A percentile compares a stretch with the other conserved stretches of the same genome.
These are phyloP conservation scores for Cubamyces sp. DNA, from an alignment of 768 basidiomycete species.

Conservation along the genomic window DNA sequence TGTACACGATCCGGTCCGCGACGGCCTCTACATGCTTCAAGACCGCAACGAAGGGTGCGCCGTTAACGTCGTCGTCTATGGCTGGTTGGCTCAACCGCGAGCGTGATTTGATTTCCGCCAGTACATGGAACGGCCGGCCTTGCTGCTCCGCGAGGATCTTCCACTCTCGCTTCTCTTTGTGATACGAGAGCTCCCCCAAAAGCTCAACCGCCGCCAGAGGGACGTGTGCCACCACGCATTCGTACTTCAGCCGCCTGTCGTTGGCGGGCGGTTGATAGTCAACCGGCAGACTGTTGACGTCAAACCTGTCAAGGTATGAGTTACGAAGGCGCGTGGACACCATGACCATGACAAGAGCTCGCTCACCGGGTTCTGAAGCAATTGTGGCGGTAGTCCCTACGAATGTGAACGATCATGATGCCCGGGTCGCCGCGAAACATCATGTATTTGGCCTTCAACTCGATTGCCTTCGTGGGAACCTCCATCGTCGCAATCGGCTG, in stretches of 20 bases:
- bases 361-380: not conserved
- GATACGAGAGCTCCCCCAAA: conserved; percentile 46
- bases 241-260: conserved; percentile 44
- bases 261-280: conserved; percentile 46
- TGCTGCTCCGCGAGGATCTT: conserved; percentile 39
- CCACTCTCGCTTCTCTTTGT: conserved; percentile 44
- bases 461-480: conserved; percentile 54
- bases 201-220: conserved; percentile 48
- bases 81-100: conserved; percentile 39
- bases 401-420: conserved; percentile 59
- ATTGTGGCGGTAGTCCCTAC: conserved; percentile 37
- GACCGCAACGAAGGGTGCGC: conserved; percentile 45
- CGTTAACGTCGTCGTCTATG: conserved; percentile 44
- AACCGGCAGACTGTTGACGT: conserved; percentile 42
- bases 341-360: not conserved
- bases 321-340: not conserved
- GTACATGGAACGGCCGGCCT: conserved; percentile 45
- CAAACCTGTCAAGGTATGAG: conserved; percentile 7
- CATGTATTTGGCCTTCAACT: conserved; percentile 66
- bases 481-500: conserved; percentile 46
- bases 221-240: conserved; percentile 47
- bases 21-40: conserved; percentile 40
- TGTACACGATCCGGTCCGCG: conserved; percentile 44
- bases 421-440: conserved; percentile 28
- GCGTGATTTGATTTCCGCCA: conserved; percentile 37